Evolutionary conservation across 2,329 filamentous ascomycete species (phyloP).

Genomic region (Arthroderma sp.): DNA sequence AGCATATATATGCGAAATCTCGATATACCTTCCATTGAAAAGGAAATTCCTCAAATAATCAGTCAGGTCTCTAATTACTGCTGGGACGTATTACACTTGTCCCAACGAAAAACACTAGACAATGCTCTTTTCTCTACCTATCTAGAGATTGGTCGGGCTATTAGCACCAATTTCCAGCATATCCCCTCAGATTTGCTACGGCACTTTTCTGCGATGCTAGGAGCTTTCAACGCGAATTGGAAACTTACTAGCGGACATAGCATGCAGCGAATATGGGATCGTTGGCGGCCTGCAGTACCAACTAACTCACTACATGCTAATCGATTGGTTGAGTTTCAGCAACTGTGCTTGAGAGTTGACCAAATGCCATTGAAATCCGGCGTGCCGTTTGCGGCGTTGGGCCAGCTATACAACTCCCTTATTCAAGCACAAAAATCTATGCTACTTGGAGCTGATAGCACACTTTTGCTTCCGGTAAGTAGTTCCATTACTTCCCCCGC

Average conservation of each 20-base stretch:
- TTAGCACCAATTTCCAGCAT: slow-evolving; percentile 22
- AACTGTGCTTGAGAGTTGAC: slow-evolving; percentile 24
- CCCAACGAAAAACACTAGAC: slow-evolving; percentile 32
- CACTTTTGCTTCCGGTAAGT: slow-evolving; percentile 21
- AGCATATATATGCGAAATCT: slow-evolving; percentile 21
- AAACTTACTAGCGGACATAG: slow-evolving; percentile 60
- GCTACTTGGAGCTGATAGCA: slow-evolving; percentile 24
- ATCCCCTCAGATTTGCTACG: slow-evolving; percentile 17
- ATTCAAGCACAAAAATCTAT: slow-evolving; percentile 26
- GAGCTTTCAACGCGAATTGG: slow-evolving; percentile 56
- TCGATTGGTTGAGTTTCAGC: slow-evolving; percentile 24
- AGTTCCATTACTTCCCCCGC: background rate
- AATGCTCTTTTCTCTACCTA: slow-evolving; percentile 43
- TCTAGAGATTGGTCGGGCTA: slow-evolving; percentile 29
- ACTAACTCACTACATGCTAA: slow-evolving; percentile 21
- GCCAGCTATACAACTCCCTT: slow-evolving; percentile 24
- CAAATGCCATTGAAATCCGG: slow-evolving; percentile 24
- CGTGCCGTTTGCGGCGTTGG: slow-evolving; percentile 24
- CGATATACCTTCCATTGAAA: slow-evolving; percentile 11
- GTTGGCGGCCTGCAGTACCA: slow-evolving; percentile 50
- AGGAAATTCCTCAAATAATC: slow-evolving; percentile 16
- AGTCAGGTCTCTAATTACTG: slow-evolving; percentile 31
- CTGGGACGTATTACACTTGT: slow-evolving; percentile 36
- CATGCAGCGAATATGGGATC: slow-evolving; percentile 68
- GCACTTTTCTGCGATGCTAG: slow-evolving; percentile 23